A percentile compares a stretch with the other conserved stretches of the same genome.
Conservation (phyloP, 1,284 basidiomycete species). For the Ustilago xerochloae region DNA sequence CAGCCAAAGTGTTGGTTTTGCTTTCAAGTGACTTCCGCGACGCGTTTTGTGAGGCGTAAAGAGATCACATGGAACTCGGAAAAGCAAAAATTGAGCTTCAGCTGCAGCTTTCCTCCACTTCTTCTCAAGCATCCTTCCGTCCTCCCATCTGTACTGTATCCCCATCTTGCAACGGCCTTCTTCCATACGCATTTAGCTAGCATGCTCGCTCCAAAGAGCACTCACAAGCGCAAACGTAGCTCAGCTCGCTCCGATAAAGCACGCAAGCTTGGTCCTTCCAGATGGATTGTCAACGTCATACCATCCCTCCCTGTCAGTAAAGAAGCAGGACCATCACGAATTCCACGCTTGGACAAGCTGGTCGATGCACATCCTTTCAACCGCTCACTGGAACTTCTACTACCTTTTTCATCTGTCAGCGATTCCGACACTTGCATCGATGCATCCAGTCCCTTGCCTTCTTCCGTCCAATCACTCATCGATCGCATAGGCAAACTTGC, state of each 20-base stretch:
- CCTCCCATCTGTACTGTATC: neutral
- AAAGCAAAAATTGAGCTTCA: neutral
- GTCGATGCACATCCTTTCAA: constrained; percentile 57
- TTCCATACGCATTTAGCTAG: neutral
- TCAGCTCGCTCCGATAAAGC: constrained; percentile 57
- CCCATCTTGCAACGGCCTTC: neutral
- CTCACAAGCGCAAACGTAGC: constrained; percentile 64
- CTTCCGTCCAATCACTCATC: constrained; percentile 15
- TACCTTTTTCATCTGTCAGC: constrained; percentile 21
- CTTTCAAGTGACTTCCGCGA: constrained; percentile 6
- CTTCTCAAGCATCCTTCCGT: neutral
- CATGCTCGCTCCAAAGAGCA: constrained; percentile 54
- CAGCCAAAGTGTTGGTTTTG: constrained; percentile 28
- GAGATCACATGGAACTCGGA: neutral
- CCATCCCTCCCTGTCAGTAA: neutral
- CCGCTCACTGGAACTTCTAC: constrained; percentile 49
- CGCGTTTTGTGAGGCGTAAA: constrained; percentile 7
- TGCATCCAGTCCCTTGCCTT: constrained; percentile 2
- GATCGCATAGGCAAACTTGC: neutral
- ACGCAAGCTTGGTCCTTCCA: constrained; percentile 29
- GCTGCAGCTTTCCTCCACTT: neutral
- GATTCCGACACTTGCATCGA: neutral
- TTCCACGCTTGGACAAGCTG: constrained; percentile 1
- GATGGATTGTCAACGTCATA: constrained; percentile 44
- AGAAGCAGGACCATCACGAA: neutral